These are phyloP conservation scores for Beauveria varroae DNA, from an alignment of 2,329 filamentous ascomycete genomes.

Conservation along the genomic window DNA sequence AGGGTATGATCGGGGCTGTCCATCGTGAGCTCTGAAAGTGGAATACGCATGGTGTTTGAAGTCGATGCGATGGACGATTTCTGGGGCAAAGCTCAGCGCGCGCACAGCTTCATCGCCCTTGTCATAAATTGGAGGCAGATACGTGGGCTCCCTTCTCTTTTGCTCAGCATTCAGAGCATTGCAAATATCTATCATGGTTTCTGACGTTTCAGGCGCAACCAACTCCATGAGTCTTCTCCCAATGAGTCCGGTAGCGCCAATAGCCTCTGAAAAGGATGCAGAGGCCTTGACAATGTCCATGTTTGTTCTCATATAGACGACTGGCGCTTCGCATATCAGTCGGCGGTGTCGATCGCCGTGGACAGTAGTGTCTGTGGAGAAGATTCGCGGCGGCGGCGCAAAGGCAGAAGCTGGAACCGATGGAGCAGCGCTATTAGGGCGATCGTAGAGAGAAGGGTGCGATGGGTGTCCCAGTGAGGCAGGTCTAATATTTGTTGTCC, in stretches of 20 bases:
- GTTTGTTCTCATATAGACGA: constrained; percentile 51
- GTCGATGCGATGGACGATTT: constrained; percentile 44
- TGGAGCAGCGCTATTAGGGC: neutral
- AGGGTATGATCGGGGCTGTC: constrained; percentile 41
- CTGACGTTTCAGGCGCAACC: constrained; percentile 43
- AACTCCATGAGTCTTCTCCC: constrained; percentile 48
- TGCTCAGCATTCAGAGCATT: constrained; percentile 50
- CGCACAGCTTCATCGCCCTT: constrained; percentile 49
- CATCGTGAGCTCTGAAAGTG: constrained; percentile 44
- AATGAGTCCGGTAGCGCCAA: constrained; percentile 38
- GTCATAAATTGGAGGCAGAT: constrained; percentile 56
- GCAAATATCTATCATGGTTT: constrained; percentile 43
- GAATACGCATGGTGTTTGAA: constrained; percentile 49
- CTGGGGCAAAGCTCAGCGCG: constrained; percentile 43
- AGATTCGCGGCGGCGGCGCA: neutral
- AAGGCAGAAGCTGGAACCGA: neutral
- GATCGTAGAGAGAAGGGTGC: neutral
- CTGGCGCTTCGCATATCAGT: constrained; percentile 33
- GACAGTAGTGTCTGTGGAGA: neutral
- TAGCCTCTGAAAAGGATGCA: constrained; percentile 45
- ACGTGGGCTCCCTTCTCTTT: constrained; percentile 50
- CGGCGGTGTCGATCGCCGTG: neutral
- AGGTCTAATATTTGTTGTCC: constrained; percentile 45
- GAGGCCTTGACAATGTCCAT: constrained; percentile 52
- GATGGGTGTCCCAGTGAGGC: constrained; percentile 1